Evolutionary conservation across 2,329 filamentous ascomycete genomes (phyloP).

Genomic region (Blastomyces percursus): DNA sequence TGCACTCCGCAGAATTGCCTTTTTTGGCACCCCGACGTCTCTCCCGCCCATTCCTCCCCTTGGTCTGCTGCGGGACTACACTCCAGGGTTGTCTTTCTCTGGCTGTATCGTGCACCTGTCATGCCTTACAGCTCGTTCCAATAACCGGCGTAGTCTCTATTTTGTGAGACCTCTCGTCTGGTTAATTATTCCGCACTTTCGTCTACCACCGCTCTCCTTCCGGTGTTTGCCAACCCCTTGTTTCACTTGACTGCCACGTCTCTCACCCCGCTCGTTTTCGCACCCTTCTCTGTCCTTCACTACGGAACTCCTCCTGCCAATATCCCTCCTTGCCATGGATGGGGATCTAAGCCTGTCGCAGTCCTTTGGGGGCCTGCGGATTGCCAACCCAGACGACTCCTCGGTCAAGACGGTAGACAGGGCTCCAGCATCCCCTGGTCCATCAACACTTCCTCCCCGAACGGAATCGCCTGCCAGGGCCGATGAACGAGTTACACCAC

Average conservation of each 20-base stretch:
- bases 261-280: neutral
- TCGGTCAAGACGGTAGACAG: conserved; percentile 32
- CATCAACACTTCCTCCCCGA: conserved; percentile 7
- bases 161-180: conserved; percentile 10
- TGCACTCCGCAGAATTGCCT: neutral
- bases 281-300: neutral
- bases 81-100: neutral
- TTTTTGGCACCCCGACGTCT: neutral
- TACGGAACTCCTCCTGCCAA: neutral
- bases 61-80: neutral
- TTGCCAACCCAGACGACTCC: conserved; percentile 86
- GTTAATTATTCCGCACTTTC: conserved; percentile 5
- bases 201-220: neutral
- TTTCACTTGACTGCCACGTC: conserved; percentile 1
- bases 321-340: conserved; percentile 53
- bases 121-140: conserved; percentile 8
- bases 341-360: conserved; percentile 86
- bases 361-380: conserved; percentile 85
- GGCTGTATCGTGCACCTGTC: conserved; percentile 6
- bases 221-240: neutral
- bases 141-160: conserved; percentile 12
- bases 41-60: neutral
- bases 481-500: neutral
- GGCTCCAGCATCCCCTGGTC: neutral
- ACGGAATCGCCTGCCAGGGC: conserved; percentile 1